A percentile compares a stretch with the other conserved stretches of the same genome.
These are phyloP conservation scores for Colletotrichum nymphaeae DNA, from an alignment of 2,329 filamentous ascomycete species.

Conservation along the genomic window DNA sequence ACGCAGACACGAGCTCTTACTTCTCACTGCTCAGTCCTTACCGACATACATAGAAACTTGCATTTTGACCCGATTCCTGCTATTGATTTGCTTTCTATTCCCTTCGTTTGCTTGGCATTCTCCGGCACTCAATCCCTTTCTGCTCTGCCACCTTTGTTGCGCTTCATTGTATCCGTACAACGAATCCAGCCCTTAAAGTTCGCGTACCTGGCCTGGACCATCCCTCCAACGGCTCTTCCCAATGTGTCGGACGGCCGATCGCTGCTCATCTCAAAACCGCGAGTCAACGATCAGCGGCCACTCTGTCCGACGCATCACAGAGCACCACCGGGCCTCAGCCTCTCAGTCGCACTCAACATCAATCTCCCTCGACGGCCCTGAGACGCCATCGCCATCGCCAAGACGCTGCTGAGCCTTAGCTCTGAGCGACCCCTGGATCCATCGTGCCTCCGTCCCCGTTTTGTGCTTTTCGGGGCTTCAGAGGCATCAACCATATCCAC, in stretches of 20 bases:
- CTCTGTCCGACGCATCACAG: background rate
- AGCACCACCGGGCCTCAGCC: background rate
- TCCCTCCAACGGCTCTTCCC: background rate
- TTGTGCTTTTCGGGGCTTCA: background rate
- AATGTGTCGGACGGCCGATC: background rate
- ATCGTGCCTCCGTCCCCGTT: background rate
- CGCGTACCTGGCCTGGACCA: background rate
- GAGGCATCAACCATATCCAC: conserved; percentile 7
- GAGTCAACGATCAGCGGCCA: background rate
- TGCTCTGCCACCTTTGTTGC: conserved; percentile 7
- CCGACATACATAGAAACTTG: background rate
- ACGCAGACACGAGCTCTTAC: background rate
- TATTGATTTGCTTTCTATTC: background rate
- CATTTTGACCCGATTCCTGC: background rate
- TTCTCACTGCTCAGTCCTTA: background rate
- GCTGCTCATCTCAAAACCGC: background rate
- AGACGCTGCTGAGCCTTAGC: conserved; percentile 30
- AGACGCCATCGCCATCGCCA: conserved; percentile 33
- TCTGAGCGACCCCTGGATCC: conserved; percentile 26
- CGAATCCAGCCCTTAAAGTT: background rate
- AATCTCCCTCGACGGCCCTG: conserved; percentile 8
- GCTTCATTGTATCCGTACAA: background rate
- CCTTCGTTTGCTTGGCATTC: conserved; percentile 8
- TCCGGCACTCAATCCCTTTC: background rate
- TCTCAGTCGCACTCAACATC: background rate